Evolutionary conservation across 192 early-diverging fungal species (phyloP).

Genomic region (Mortierella hygrophila): DNA sequence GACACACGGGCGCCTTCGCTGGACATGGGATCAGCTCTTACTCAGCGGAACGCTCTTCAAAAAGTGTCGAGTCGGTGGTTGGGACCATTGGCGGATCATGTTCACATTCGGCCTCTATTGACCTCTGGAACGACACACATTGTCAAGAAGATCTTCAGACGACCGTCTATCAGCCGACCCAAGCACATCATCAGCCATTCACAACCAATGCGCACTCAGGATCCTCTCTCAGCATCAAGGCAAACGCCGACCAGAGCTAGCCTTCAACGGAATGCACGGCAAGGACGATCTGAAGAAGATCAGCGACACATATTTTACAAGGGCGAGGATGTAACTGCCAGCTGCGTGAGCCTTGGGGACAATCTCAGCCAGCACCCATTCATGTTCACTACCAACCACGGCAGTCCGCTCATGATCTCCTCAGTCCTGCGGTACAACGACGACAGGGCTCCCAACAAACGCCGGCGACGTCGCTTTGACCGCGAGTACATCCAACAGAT

Average conservation of each 20-base stretch:
- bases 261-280: background rate
- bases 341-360: conserved; percentile 39
- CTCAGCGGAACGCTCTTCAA: conserved; percentile 12
- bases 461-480: conserved; percentile 35
- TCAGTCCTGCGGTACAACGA: conserved; percentile 45
- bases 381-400: conserved; percentile 48
- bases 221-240: background rate
- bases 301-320: conserved; percentile 43
- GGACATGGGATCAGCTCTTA: background rate
- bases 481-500: conserved; percentile 54
- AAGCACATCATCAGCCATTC: conserved; percentile 28
- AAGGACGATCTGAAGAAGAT: conserved; percentile 12
- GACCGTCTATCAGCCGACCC: conserved; percentile 34
- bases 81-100: conserved; percentile 39
- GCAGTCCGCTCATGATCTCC: conserved; percentile 39
- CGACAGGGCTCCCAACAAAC: conserved; percentile 42
- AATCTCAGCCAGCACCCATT: conserved; percentile 49
- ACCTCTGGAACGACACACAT: conserved; percentile 42
- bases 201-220: background rate
- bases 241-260: conserved; percentile 1
- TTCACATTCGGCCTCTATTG: conserved; percentile 40
- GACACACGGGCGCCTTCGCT: conserved; percentile 5
- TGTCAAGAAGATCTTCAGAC: conserved; percentile 41
- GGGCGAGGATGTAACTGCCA: conserved; percentile 25
- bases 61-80: conserved; percentile 38